These are phyloP conservation scores for Alternaria gaisen DNA, from an alignment of 2,329 filamentous ascomycete genomes.

Conservation along the genomic window DNA sequence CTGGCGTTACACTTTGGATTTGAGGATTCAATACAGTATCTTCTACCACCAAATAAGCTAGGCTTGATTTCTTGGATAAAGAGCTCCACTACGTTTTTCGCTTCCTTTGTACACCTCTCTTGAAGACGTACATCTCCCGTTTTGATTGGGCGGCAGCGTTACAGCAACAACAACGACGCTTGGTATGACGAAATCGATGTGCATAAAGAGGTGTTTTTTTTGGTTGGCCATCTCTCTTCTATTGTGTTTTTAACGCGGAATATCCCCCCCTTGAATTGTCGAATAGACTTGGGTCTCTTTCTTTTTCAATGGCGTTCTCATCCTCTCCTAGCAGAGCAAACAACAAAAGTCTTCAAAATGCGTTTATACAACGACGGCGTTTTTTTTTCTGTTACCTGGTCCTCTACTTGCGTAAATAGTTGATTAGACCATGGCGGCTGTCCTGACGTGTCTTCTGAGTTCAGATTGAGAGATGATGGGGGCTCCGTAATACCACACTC, in stretches of 20 bases:
- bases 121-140: conserved; percentile 36
- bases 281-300: conserved; percentile 26
- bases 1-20: conserved; percentile 33
- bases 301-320: conserved; percentile 27
- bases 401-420: conserved; percentile 5
- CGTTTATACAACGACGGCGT: conserved; percentile 13
- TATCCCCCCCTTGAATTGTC: conserved; percentile 32
- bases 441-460: neutral
- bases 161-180: conserved; percentile 19
- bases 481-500: conserved; percentile 29
- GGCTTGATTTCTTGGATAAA: conserved; percentile 34
- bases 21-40: conserved; percentile 16
- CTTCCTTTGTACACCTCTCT: conserved; percentile 40
- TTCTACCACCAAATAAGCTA: conserved; percentile 22
- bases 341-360: conserved; percentile 32
- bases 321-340: conserved; percentile 17
- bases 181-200: conserved; percentile 45
- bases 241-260: conserved; percentile 23
- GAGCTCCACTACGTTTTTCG: conserved; percentile 23
- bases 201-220: conserved; percentile 46
- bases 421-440: conserved; percentile 22
- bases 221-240: conserved; percentile 25
- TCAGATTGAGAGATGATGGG: conserved; percentile 2
- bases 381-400: neutral
- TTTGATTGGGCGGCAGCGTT: conserved; percentile 25